Percentiles rank a stretch among this genome's conserved stretches.
These are phyloP conservation scores for Urostyla sp. DNA, from an alignment of 73 alveolate genomes.

Conservation along the genomic window DNA sequence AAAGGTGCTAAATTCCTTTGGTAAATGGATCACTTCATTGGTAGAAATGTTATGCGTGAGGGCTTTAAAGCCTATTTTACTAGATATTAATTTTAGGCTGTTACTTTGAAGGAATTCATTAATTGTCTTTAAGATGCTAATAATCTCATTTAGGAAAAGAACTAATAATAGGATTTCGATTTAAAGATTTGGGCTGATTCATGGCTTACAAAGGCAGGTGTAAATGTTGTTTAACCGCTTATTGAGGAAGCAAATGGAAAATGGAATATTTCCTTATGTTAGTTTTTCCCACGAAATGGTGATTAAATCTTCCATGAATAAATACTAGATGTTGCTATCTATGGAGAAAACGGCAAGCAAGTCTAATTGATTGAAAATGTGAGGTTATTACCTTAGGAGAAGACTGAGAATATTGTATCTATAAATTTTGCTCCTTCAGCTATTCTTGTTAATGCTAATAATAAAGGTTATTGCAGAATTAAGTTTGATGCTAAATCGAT, in stretches of 20 bases:
- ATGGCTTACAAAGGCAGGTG: slow-evolving; percentile 94
- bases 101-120: slow-evolving; percentile 92
- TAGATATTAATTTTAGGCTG: slow-evolving; percentile 82
- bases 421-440: slow-evolving; percentile 67
- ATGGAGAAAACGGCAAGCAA: slow-evolving; percentile 26
- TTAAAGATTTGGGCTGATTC: slow-evolving; percentile 77
- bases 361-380: neutral
- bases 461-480: slow-evolving; percentile 86
- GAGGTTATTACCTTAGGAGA: slow-evolving; percentile 53
- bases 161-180: slow-evolving; percentile 39
- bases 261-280: neutral
- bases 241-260: slow-evolving; percentile 22
- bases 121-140: slow-evolving; percentile 81
- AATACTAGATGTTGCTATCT: slow-evolving; percentile 18
- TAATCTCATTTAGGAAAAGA: no score
- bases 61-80: slow-evolving; percentile 92
- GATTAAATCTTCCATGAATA: slow-evolving; percentile 45
- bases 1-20: slow-evolving; percentile 91
- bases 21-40: slow-evolving; percentile 89
- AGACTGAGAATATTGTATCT: slow-evolving; percentile 4
- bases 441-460: slow-evolving; percentile 80
- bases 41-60: slow-evolving; percentile 87
- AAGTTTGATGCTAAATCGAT: slow-evolving; percentile 76
- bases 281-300: slow-evolving; percentile 25
- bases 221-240: slow-evolving; percentile 56